Percentiles rank a stretch among this genome's conserved stretches.
Evolutionary conservation across 108 stramenopile species (phyloP).

Genomic region (Nitzschia sp.): DNA sequence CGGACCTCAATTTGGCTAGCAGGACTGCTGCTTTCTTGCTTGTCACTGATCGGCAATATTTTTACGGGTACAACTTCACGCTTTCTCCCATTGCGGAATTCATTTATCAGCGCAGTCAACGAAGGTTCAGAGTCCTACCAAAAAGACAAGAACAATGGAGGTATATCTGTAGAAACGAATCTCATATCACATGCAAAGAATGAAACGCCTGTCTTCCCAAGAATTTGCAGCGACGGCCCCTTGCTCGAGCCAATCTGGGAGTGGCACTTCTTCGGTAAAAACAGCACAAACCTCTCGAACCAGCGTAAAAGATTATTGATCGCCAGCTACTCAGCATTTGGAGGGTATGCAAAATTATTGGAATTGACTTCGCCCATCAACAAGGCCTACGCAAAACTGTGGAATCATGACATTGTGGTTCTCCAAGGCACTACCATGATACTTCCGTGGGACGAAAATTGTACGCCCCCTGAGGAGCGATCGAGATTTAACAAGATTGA

Average conservation of each 20-base stretch:
- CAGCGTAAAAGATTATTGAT: conserved; percentile 20
- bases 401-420: conserved; percentile 33
- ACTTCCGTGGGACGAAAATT: conserved; percentile 13
- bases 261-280: conserved; percentile 12
- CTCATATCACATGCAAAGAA: too few species aligned
- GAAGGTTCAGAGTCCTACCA: too few species aligned
- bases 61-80: background rate
- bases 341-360: conserved; percentile 24
- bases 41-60: conserved; percentile 2
- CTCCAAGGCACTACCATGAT: conserved; percentile 27
- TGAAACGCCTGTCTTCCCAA: conserved; percentile 1
- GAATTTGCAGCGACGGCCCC: background rate
- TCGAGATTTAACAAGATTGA: conserved; percentile 35
- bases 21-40: background rate
- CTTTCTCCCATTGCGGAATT: too few species aligned
- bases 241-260: conserved; percentile 3
- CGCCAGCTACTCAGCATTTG: conserved; percentile 34
- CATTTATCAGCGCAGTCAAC: too few species aligned
- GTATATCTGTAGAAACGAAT: too few species aligned
- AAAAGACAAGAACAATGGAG: too few species aligned
- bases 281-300: background rate
- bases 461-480: conserved; percentile 20
- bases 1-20: background rate
- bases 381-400: conserved; percentile 28
- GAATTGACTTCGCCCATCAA: conserved; percentile 28